Base-by-base conservation (phyloP, 2,329 filamentous ascomycete genomes). In the Fusarium piperis region DNA sequence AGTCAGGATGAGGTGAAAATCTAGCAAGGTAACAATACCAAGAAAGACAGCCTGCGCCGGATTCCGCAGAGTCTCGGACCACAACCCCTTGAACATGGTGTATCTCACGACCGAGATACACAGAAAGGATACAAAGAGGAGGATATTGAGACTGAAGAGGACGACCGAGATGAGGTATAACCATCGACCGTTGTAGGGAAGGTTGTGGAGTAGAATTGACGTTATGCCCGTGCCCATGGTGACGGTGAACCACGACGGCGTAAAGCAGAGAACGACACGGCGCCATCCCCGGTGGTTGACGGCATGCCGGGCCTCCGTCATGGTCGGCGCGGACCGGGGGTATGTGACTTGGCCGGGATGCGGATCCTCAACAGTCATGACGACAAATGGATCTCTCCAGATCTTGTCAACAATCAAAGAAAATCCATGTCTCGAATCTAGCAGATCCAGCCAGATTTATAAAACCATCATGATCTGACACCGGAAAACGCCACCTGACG, bases 141-240 rank as follows among this genome's bases (percentile, higher is more conserved):
- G 38, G 2, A 86, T 76, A 70, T 92, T 91, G 12, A 91, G 80
- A 4, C 80, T 79, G 68, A 91, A 90, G 66, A 91, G 84, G 52
- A 85, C 74, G 12, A 87, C 81, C 0, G 88, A 86, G 26, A 91
- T 79, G 77, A 86, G 89, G 70, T 88, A 84, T 1, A 92, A 80
- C 82, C 85, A 88, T 12, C 71, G 68, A 2, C 84, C 82, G 62
- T 88, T 84, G 78, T 89, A 92, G 0, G 89, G 89, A 5, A 91
- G 83, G 10, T 85, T 84, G 65, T 87, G 81, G 6, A 92, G 82
- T 6, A 92, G 81, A 26, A 90, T 84, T 0, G 87, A 87, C 0
- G 89, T 85, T 41, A 92, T 87, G 13, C 90, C 90, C 0, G 90
- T 92, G 32, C 90, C 89, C 89, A 92, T 89, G n/a, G 81, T 87